These are phyloP conservation scores for Dactylis glomerata DNA, from an alignment of 176 grass and related monocot species.

Conservation along the genomic window DNA sequence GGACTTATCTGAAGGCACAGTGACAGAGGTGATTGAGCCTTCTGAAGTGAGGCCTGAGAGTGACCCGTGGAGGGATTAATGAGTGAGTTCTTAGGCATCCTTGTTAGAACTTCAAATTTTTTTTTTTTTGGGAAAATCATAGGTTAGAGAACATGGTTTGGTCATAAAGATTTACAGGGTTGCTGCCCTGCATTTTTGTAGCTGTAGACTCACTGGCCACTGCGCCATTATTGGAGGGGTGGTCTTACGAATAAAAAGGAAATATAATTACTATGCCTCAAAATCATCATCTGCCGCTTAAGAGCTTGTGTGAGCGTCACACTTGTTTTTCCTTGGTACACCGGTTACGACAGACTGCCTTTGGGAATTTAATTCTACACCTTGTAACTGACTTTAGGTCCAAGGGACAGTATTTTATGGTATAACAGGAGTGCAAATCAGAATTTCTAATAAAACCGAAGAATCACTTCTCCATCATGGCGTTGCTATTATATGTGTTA, in stretches of 20 bases:
- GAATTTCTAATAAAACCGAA: background rate
- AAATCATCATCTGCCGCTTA: background rate
- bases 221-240: background rate
- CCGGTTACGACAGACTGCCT: background rate
- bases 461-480: background rate
- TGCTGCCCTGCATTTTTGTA: constrained; percentile 37
- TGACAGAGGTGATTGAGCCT: constrained; percentile 68
- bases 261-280: background rate
- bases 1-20: background rate
- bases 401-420: background rate
- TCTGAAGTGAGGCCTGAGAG: constrained; percentile 77
- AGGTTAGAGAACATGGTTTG: background rate
- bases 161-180: background rate
- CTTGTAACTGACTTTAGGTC: background rate
- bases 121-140: background rate
- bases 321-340: background rate
- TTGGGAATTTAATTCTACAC: background rate
- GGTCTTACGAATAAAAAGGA: constrained; percentile 20
- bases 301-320: background rate
- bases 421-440: no score
- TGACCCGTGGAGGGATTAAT: constrained; percentile 75
- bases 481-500: background rate
- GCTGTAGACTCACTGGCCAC: background rate
- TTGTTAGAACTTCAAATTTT: background rate
- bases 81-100: background rate